Evolutionary conservation across 768 basidiomycete genomes (phyloP).

Genomic region (Gyrodon lividus): DNA sequence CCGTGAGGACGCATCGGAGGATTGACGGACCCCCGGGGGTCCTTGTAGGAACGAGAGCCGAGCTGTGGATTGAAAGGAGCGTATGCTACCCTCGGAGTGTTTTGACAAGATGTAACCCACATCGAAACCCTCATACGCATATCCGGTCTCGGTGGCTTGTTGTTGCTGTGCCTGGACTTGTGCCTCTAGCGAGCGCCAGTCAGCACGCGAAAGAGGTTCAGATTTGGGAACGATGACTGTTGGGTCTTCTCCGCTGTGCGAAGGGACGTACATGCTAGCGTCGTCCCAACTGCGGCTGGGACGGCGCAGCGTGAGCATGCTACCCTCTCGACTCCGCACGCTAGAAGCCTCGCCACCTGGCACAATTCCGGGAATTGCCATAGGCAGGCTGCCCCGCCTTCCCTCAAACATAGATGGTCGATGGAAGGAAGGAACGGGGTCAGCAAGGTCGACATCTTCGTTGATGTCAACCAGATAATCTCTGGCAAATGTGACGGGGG

Average conservation of each 20-base stretch:
- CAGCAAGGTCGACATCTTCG: constrained; percentile 28
- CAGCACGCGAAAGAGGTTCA: constrained; percentile 40
- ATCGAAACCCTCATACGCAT: constrained; percentile 41
- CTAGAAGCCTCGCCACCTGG: constrained; percentile 21
- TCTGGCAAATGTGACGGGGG: constrained; percentile 40
- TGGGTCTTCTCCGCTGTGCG: constrained; percentile 21
- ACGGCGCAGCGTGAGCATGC: constrained; percentile 55
- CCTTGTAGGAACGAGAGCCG: constrained; percentile 26
- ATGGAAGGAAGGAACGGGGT: constrained; percentile 26
- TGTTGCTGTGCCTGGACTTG: constrained; percentile 32
- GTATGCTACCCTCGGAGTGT: constrained; percentile 33
- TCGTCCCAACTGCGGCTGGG: constrained; percentile 63
- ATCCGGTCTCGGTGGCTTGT: constrained; percentile 5
- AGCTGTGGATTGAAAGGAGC: constrained; percentile 31
- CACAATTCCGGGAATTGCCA: constrained; percentile 49
- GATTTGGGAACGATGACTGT: constrained; percentile 43
- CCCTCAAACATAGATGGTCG: constrained; percentile 18
- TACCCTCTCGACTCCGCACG: constrained; percentile 54
- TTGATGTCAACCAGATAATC: constrained; percentile 36
- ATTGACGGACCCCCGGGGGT: constrained; percentile 16
- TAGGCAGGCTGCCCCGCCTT: constrained; percentile 60
- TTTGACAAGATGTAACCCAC: constrained; percentile 40
- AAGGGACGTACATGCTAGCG: constrained; percentile 22
- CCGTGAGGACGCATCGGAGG: constrained; percentile 4
- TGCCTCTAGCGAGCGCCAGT: constrained; percentile 55